phyloP scores from a whole-genome alignment of 345 rosid genomes.

The Bruguiera parviflora region DNA sequence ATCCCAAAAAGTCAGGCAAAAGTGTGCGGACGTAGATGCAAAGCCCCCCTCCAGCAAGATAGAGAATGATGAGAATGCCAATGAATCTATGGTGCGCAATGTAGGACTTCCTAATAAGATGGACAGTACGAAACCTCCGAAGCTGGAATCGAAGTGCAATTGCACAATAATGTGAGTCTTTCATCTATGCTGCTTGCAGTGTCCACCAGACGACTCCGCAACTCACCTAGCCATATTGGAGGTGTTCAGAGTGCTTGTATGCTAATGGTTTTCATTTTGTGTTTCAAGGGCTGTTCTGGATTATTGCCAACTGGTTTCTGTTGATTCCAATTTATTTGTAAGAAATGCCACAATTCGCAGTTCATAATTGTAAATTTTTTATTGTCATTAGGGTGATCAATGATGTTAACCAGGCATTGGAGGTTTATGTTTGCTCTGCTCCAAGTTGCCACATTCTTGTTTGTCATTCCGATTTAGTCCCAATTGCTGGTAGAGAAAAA shows the following conservation, averaged over 20 bases:
- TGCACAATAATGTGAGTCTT: constrained; percentile 78
- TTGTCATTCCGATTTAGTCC: constrained; percentile 17
- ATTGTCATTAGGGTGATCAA: constrained; percentile 22
- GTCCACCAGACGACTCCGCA: background rate
- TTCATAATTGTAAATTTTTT: constrained; percentile 53
- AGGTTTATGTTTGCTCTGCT: constrained; percentile 29
- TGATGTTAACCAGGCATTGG: constrained; percentile 40
- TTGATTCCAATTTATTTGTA: constrained; percentile 35
- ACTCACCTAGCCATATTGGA: background rate
- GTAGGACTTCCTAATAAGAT: constrained; percentile 59
- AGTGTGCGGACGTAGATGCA: constrained; percentile 48
- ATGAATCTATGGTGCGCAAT: constrained; percentile 50
- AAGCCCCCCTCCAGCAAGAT: constrained; percentile 36
- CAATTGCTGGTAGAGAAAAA: background rate
- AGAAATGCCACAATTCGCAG: constrained; percentile 33
- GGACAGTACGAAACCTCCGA: constrained; percentile 68
- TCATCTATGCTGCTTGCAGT: background rate
- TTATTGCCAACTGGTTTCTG: constrained; percentile 34
- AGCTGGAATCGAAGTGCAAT: constrained; percentile 94
- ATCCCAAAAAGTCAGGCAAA: constrained; percentile 52
- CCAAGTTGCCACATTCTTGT: constrained; percentile 26
- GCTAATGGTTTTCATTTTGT: constrained; percentile 20
- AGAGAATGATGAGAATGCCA: constrained; percentile 84
- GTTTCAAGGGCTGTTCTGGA: constrained; percentile 40
- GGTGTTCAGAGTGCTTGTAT: constrained; percentile 15